phyloP scores from a whole-genome alignment of 2,329 filamentous ascomycete species.

The Stagonosporopsis tanaceti region DNA sequence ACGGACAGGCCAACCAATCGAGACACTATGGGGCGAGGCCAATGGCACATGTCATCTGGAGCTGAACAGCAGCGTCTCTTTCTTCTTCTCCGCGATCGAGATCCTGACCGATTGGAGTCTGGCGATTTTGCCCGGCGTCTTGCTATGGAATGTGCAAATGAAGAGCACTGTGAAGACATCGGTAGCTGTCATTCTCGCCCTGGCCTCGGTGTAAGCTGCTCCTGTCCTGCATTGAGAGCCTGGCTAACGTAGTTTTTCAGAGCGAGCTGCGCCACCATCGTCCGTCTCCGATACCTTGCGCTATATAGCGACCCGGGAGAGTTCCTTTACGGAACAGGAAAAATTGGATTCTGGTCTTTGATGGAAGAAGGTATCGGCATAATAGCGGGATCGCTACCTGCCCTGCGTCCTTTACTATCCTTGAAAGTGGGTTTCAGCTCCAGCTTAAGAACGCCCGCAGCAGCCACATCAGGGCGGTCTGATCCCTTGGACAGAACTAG shows the following conservation, averaged over 20 bases:
- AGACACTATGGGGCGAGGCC: conserved; percentile 33
- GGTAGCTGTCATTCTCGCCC: conserved; percentile 50
- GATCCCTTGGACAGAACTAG: conserved; percentile 16
- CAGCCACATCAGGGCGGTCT: conserved; percentile 26
- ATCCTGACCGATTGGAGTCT: conserved; percentile 32
- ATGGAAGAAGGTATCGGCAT: conserved; percentile 58
- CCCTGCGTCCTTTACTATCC: conserved; percentile 54
- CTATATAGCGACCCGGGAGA: conserved; percentile 51
- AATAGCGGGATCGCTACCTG: conserved; percentile 55
- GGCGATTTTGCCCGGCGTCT: conserved; percentile 27
- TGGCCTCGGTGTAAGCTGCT: conserved; percentile 52
- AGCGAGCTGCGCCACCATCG: conserved; percentile 47
- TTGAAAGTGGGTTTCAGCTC: conserved; percentile 24
- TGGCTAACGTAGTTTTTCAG: conserved; percentile 28
- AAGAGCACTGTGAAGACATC: conserved; percentile 52
- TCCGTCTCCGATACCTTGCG: conserved; percentile 56
- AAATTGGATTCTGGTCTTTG: conserved; percentile 56
- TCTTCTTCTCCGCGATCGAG: conserved; percentile 34
- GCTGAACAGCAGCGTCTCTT: conserved; percentile 31
- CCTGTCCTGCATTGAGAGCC: conserved; percentile 2
- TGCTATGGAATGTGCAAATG: conserved; percentile 37
- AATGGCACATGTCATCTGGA: conserved; percentile 28
- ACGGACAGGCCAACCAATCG: conserved; percentile 26
- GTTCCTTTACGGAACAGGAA: conserved; percentile 53
- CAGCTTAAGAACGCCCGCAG: conserved; percentile 26